phyloP scores from a whole-genome alignment of 441 rosid genomes.

The Pelargonium cotyledonis region DNA sequence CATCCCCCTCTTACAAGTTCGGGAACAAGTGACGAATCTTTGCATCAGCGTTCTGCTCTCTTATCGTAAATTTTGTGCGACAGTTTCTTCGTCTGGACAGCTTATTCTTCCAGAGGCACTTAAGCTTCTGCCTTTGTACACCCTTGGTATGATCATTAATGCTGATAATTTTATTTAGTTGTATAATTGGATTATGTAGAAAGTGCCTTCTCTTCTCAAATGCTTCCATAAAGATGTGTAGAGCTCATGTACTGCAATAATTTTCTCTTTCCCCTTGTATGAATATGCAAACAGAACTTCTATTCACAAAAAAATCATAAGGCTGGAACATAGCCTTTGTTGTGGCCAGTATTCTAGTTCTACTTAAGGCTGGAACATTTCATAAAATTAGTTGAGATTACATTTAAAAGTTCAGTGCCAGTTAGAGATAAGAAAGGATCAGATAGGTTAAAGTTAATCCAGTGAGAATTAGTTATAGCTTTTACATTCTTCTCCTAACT shows the following conservation, averaged over 20 bases:
- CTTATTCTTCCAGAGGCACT: slow-evolving; percentile 99
- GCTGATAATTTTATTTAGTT: not conserved
- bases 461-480: no score
- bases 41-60: slow-evolving; percentile 72
- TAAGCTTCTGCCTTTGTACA: slow-evolving; percentile 88
- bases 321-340: not conserved
- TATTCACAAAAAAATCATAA: not conserved
- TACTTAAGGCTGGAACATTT: not conserved
- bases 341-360: not conserved
- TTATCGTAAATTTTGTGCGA: slow-evolving; percentile 94
- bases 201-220: not conserved
- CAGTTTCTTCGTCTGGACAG: slow-evolving; percentile 92
- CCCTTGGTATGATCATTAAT: slow-evolving; percentile 54
- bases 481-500: not conserved
- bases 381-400: not conserved
- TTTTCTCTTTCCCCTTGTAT: not conserved
- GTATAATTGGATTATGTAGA: not conserved
- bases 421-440: no score
- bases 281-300: not conserved
- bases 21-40: slow-evolving; percentile 71
- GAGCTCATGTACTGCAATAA: not conserved
- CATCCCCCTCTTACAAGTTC: slow-evolving; percentile 52
- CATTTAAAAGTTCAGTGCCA: not conserved
- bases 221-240: not conserved
- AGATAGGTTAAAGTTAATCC: no score